Percentiles rank a stretch among this genome's conserved stretches.
phyloP scores from a whole-genome alignment of 2,329 filamentous ascomycete species.

The Xenosphaeropsis pyriputrescens region DNA sequence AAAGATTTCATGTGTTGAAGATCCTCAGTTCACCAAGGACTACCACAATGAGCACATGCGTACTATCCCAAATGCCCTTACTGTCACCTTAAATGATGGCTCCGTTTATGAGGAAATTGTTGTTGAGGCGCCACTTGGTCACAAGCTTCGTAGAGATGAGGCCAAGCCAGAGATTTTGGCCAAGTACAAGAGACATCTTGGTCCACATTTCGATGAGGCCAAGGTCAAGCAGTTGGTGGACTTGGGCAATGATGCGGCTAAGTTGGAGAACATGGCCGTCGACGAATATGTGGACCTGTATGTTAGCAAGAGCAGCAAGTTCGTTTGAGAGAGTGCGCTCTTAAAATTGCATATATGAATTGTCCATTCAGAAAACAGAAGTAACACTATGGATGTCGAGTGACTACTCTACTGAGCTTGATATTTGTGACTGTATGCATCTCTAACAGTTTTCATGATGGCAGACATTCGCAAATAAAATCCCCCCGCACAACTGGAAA shows the following conservation, averaged over 20 bases:
- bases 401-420: no score
- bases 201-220: conserved; percentile 63
- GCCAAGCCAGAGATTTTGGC: conserved; percentile 92
- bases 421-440: no score
- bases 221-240: conserved; percentile 73
- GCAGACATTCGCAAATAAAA: no score
- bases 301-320: conserved; percentile 46
- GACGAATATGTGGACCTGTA: conserved; percentile 92
- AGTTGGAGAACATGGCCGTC: conserved; percentile 66
- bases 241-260: conserved; percentile 59
- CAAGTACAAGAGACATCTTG: conserved; percentile 90
- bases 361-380: neutral
- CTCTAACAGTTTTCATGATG: no score
- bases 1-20: conserved; percentile 93
- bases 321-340: conserved; percentile 17
- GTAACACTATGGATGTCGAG: no score
- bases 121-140: conserved; percentile 88
- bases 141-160: conserved; percentile 82
- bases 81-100: conserved; percentile 87
- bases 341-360: neutral
- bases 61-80: conserved; percentile 94
- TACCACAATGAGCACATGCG: conserved; percentile 91
- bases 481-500: no score
- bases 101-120: conserved; percentile 81
- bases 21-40: conserved; percentile 84